Evolutionary conservation across 495 filamentous ascomycete genomes (phyloP).

Genomic region (Tuber melanosporum): DNA sequence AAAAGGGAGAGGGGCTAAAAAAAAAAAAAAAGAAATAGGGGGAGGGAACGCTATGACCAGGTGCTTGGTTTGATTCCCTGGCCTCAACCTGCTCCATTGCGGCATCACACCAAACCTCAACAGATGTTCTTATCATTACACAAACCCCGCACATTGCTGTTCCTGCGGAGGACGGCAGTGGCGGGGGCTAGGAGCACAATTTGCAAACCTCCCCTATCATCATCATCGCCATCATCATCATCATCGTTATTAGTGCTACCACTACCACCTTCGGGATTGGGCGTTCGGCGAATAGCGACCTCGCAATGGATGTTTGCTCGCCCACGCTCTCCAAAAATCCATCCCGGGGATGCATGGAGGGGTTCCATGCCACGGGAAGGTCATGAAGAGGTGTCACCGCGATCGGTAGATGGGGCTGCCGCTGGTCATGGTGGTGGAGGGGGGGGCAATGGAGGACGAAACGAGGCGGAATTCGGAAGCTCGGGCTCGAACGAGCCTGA

Average conservation of each 20-base stretch:
- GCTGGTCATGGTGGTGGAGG: too few relatives aligned
- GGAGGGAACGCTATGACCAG: background rate
- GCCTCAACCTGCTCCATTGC: background rate
- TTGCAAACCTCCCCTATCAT: background rate
- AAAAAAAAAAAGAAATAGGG: background rate
- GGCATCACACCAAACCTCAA: background rate
- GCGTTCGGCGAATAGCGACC: background rate
- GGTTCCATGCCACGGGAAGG: background rate
- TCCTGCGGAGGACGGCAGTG: background rate
- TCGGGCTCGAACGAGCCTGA: background rate
- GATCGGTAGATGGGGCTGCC: background rate
- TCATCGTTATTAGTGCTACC: background rate
- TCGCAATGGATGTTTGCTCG: background rate
- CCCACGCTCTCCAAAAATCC: background rate
- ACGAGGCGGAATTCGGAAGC: background rate
- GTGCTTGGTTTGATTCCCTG: background rate
- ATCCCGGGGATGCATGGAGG: background rate
- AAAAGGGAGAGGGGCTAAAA: background rate
- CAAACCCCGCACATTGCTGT: background rate
- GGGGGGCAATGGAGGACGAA: background rate
- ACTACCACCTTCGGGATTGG: background rate
- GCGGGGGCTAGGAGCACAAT: background rate
- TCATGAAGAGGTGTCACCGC: background rate
- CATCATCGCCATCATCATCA: background rate
- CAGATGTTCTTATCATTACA: background rate